These are phyloP conservation scores for Populus simonii DNA, from an alignment of 345 rosid genomes.

Conservation along the genomic window DNA sequence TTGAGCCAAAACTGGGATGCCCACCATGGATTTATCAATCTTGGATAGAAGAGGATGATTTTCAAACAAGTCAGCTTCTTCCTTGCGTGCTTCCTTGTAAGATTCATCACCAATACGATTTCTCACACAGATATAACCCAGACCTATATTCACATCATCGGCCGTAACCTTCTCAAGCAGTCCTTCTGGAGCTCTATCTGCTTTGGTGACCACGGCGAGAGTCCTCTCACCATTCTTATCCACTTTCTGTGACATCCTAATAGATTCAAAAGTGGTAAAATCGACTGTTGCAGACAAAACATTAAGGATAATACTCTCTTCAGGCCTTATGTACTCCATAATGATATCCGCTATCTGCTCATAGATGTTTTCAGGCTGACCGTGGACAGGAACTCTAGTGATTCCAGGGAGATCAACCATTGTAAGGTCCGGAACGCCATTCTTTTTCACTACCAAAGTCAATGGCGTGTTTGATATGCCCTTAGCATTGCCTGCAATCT, in stretches of 20 bases:
- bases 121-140: constrained; percentile 50
- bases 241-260: no score
- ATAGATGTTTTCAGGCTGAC: constrained; percentile 44
- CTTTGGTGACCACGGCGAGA: constrained; percentile 52
- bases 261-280: constrained; percentile 20
- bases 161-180: constrained; percentile 40
- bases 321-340: constrained; percentile 21
- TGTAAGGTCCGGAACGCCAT: constrained; percentile 44
- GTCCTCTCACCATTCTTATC: constrained; percentile 29
- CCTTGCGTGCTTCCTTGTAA: constrained; percentile 31
- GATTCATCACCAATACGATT: constrained; percentile 40
- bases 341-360: no score
- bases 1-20: constrained; percentile 37
- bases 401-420: constrained; percentile 64
- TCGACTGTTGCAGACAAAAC: constrained; percentile 45
- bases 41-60: constrained; percentile 17
- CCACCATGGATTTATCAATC: constrained; percentile 38
- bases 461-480: constrained; percentile 41
- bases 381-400: constrained; percentile 45
- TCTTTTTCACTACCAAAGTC: constrained; percentile 40
- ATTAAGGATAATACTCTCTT: constrained; percentile 44
- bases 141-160: constrained; percentile 50
- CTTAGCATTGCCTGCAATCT: constrained; percentile 45
- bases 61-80: constrained; percentile 28
- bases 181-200: constrained; percentile 50